Base-by-base conservation (phyloP, 108 stramenopile species). In the Craspedostauros australis region DNA sequence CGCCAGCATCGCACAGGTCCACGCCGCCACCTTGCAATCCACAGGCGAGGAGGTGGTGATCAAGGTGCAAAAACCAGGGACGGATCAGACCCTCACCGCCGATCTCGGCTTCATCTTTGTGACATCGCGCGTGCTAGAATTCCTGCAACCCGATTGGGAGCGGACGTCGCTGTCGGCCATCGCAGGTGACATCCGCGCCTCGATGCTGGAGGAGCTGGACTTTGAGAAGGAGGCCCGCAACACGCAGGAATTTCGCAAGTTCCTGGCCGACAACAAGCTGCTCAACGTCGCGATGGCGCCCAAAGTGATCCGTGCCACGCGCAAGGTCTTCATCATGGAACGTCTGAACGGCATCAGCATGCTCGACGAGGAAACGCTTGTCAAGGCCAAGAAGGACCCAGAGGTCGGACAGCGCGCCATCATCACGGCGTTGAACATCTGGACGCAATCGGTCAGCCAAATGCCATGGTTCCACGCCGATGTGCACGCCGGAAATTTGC, bases 391-490 rank as follows among this genome's bases (percentile, higher is more conserved):
- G 4, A 50, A 74, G 29, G 76, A 95, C 64, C 88, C 94, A 2
- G 85, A 92, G 53, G 57, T 67, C 44, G 72, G 72, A 15, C 53
- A 53, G 25, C 46, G 73, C n/a, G 66, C 82, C 0, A 88, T 98
- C 21, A 68, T 96, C 16, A 83, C 91, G 3, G 97, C 97, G 2
- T 70, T 98, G 15, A 96, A 96, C 47, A 89, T 93, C 18, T 98
- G 97, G 97, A 93, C 91, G 5, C 31, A 66, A 16, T 79, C 73
- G 40, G 95, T 98, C 4, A 75, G 88, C 64, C 60, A 55, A 14
- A 90, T 93, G 84, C 91, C 93, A 5, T 93, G 79, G 70, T 98
- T 98, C 65, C 97, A 98, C 60, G 97, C 97, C n/a, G 96, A 97
- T 56, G 93, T 96, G 0, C 97, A 98, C 60, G 84, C 85, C 20